A percentile compares a stretch with the other conserved stretches of the same genome.
Evolutionary conservation across 768 basidiomycete species (phyloP).

Genomic region (Lactarius indigo): DNA sequence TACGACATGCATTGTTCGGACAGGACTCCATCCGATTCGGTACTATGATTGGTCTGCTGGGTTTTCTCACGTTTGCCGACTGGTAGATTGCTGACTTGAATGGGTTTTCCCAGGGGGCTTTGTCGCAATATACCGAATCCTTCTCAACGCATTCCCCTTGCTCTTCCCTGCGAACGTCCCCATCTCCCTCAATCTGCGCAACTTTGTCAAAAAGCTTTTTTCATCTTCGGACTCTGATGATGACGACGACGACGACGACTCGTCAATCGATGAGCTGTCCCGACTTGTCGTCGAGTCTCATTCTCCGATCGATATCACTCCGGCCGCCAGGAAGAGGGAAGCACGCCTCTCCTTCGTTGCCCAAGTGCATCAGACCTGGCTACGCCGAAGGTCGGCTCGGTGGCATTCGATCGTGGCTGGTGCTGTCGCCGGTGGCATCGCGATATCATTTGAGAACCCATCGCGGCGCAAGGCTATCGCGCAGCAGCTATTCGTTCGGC

Average conservation of each 20-base stretch:
- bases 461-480: conserved; percentile 63
- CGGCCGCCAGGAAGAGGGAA: conserved; percentile 28
- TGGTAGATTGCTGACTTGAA: background rate
- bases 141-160: conserved; percentile 75
- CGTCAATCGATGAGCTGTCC: conserved; percentile 26
- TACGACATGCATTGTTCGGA: conserved; percentile 83
- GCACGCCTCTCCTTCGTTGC: conserved; percentile 60
- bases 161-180: conserved; percentile 44
- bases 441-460: conserved; percentile 74
- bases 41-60: conserved; percentile 69
- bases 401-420: conserved; percentile 86
- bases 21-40: conserved; percentile 80
- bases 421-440: conserved; percentile 64
- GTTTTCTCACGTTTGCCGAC: background rate
- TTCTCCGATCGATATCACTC: conserved; percentile 17
- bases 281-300: conserved; percentile 11
- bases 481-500: conserved; percentile 90
- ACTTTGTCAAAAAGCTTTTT: conserved; percentile 8
- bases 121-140: conserved; percentile 71
- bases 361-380: conserved; percentile 58
- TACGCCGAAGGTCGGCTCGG: conserved; percentile 61
- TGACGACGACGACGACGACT: conserved; percentile 14
- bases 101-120: conserved; percentile 54
- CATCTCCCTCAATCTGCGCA: conserved; percentile 20
- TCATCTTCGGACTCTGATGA: conserved; percentile 9